Percentiles rank a stretch among this genome's conserved stretches.
Evolutionary conservation across 2,329 filamentous ascomycete species (phyloP).

Genomic region (Penicillium janthinellum): DNA sequence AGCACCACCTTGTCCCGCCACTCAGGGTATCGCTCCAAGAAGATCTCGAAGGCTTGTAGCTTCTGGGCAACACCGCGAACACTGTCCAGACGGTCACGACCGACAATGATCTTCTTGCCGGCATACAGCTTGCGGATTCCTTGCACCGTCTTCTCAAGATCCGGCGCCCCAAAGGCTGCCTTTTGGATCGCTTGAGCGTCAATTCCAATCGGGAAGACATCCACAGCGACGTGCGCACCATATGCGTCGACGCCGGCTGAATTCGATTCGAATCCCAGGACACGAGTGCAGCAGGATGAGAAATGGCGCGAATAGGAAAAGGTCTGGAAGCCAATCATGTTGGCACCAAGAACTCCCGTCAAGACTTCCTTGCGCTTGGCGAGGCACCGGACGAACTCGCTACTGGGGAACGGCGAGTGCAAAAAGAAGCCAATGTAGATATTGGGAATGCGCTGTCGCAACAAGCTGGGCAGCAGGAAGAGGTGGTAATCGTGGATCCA

Average conservation of each 20-base stretch:
- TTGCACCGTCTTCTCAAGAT: constrained; percentile 70
- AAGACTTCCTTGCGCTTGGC: constrained; percentile 86
- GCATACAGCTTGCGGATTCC: constrained; percentile 75
- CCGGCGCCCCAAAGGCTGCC: constrained; percentile 70
- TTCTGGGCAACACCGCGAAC: constrained; percentile 95
- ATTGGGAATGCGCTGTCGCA: constrained; percentile 81
- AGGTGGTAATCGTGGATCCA: constrained; percentile 95
- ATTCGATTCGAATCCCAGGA: constrained; percentile 87
- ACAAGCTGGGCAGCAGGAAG: constrained; percentile 82
- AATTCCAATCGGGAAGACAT: constrained; percentile 93
- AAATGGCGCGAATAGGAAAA: constrained; percentile 96
- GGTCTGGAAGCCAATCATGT: constrained; percentile 93
- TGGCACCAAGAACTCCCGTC: constrained; percentile 85
- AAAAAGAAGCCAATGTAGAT: constrained; percentile 95
- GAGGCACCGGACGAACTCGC: constrained; percentile 89
- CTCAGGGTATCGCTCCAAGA: constrained; percentile 85
- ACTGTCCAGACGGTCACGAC: constrained; percentile 88
- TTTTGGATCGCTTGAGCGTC: constrained; percentile 78
- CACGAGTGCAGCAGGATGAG: constrained; percentile 86
- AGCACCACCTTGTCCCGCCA: constrained; percentile 91
- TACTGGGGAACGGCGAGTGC: constrained; percentile 92
- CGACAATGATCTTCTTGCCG: constrained; percentile 94
- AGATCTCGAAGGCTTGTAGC: constrained; percentile 88
- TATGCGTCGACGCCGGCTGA: constrained; percentile 84
- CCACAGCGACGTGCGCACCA: constrained; percentile 83